phyloP scores from a whole-genome alignment of 768 basidiomycete species.

The Cystofilobasidium macerans region DNA sequence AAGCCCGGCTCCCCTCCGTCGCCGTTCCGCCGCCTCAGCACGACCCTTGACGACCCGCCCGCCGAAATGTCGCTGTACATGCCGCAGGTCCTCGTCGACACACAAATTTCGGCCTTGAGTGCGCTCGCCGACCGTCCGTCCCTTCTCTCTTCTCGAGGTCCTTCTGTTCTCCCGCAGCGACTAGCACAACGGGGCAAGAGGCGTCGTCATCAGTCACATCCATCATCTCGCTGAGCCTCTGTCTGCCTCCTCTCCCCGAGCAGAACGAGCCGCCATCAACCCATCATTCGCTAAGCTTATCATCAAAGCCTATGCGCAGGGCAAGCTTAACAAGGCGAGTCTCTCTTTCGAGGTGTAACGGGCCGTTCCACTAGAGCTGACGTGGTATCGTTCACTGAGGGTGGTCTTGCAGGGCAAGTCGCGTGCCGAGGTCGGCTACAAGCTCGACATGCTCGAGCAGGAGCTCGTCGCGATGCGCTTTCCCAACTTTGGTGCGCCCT shows the following conservation, averaged over 20 bases:
- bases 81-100: neutral
- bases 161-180: neutral
- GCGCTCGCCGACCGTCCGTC: slow-evolving; percentile 20
- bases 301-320: slow-evolving; percentile 1
- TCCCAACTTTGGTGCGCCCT: slow-evolving; percentile 5
- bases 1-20: too few relatives aligned
- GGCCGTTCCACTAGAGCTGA: too few relatives aligned
- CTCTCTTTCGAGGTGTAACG: too few relatives aligned
- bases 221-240: neutral
- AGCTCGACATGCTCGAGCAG: slow-evolving; percentile 13
- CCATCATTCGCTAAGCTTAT: slow-evolving; percentile 6
- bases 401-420: too few relatives aligned
- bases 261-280: slow-evolving; percentile 14
- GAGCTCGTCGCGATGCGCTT: slow-evolving; percentile 16
- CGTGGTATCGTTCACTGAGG: too few relatives aligned
- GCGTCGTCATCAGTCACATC: neutral
- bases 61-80: neutral
- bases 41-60: too few relatives aligned
- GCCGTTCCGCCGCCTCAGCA: too few relatives aligned
- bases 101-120: neutral
- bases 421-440: slow-evolving; percentile 3
- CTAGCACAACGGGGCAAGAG: neutral
- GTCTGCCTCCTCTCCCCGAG: neutral
- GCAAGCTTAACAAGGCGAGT: slow-evolving; percentile 9
- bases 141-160: neutral